These are phyloP conservation scores for Carnegiea gigantea DNA, from an alignment of 179 eudicot species.

Conservation along the genomic window DNA sequence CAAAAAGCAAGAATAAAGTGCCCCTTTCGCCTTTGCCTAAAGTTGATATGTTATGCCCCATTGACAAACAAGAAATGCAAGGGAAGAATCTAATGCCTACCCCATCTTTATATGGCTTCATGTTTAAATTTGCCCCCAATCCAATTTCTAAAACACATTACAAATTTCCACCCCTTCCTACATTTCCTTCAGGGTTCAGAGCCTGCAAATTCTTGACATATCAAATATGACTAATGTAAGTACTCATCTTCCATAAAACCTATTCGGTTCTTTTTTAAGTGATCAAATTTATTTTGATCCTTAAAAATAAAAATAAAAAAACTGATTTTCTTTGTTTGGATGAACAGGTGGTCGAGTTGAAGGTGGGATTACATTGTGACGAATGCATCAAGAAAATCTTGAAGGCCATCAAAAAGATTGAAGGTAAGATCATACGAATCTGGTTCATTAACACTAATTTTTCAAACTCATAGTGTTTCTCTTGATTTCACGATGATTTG, in stretches of 20 bases:
- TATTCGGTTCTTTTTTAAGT: neutral
- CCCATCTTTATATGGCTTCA: conserved; percentile 11
- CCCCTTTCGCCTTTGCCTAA: conserved; percentile 28
- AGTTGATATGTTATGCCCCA: conserved; percentile 14
- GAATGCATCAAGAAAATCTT: conserved; percentile 94
- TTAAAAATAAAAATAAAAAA: neutral
- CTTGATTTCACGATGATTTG: neutral
- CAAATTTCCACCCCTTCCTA: conserved; percentile 1
- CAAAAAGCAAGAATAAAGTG: conserved; percentile 26
- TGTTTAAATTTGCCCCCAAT: conserved; percentile 5
- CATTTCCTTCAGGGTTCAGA: neutral
- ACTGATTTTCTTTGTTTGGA: neutral
- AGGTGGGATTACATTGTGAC: conserved; percentile 85
- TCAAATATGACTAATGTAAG: conserved; percentile 38
- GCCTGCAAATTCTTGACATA: neutral
- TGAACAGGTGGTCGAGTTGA: conserved; percentile 81
- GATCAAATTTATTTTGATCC: neutral
- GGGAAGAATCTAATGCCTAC: conserved; percentile 37
- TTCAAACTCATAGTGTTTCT: neutral
- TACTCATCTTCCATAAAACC: neutral
- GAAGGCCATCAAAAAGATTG: conserved; percentile 88
- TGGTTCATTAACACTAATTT: neutral
- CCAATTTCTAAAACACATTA: neutral
- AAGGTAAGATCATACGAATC: conserved; percentile 42
- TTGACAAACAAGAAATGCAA: conserved; percentile 8